Conservation (phyloP, 305 asterid species). For the Fraxinus dipetala region DNA sequence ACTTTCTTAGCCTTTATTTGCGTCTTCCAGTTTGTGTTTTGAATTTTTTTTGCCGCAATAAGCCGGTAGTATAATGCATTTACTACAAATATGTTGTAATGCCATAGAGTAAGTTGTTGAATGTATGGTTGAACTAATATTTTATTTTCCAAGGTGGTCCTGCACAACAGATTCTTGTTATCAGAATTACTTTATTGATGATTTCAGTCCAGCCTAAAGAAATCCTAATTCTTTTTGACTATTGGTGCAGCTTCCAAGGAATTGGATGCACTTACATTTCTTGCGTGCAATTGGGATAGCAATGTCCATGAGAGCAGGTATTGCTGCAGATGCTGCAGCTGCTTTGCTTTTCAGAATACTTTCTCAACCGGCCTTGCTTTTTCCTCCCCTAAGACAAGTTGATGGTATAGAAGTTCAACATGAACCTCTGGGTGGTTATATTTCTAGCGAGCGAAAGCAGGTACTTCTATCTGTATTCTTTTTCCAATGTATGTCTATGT, state of each 20-base stretch:
- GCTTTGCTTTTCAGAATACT: constrained; percentile 96
- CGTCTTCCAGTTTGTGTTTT: constrained; percentile 2
- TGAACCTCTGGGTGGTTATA: constrained; percentile 55
- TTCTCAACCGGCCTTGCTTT: constrained; percentile 95
- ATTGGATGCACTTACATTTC: constrained; percentile 99
- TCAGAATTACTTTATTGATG: not conserved
- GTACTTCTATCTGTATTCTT: constrained; percentile 39
- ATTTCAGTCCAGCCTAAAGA: constrained; percentile 16
- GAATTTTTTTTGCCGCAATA: not conserved
- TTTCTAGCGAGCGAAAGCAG: constrained; percentile 65
- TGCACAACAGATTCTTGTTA: not conserved
- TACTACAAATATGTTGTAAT: not conserved
- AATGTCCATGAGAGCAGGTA: constrained; percentile 98
- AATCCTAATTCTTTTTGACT: constrained; percentile 30
- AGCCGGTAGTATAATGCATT: not conserved
- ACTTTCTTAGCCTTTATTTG: not conserved
- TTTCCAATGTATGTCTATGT: constrained; percentile 10
- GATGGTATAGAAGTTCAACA: constrained; percentile 84
- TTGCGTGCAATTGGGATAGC: constrained; percentile 98
- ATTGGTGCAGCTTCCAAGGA: constrained; percentile 80
- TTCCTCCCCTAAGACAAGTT: constrained; percentile 93
- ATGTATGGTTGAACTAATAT: not conserved
- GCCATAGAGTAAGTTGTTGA: not conserved
- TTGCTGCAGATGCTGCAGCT: constrained; percentile 98
- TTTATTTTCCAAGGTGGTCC: constrained; percentile 6